Conservation (phyloP, 1,284 basidiomycete genomes). For the Ustilago tritici region DNA sequence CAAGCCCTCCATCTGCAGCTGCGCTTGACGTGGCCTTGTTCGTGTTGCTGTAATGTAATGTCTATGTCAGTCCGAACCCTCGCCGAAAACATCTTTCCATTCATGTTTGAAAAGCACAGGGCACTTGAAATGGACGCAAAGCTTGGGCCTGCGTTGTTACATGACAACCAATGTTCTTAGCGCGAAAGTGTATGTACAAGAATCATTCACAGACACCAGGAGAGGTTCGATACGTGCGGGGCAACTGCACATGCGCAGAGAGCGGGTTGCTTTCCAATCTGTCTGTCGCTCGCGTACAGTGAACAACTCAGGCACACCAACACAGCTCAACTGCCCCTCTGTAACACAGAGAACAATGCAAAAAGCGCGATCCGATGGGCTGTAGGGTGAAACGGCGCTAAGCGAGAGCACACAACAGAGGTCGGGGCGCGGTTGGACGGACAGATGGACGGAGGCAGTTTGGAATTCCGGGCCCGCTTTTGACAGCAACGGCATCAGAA, state of each 20-base stretch:
- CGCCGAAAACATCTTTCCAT: not conserved
- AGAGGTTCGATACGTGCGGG: not conserved
- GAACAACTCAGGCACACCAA: not conserved
- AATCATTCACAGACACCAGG: not conserved
- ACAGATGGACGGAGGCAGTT: not conserved
- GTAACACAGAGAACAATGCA: not conserved
- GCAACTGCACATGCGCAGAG: not conserved
- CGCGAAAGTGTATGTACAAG: not conserved
- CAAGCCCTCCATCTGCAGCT: conserved; percentile 5
- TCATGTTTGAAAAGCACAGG: not conserved
- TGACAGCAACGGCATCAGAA: not conserved
- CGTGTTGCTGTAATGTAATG: too few species aligned
- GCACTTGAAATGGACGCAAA: not conserved
- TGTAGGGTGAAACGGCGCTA: conserved; percentile 3
- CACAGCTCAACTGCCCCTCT: not conserved
- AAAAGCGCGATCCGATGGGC: not conserved
- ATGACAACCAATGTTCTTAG: conserved; percentile 16
- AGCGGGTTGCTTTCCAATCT: not conserved
- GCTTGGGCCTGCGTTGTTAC: not conserved
- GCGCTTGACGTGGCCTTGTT: not conserved
- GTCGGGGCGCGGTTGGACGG: not conserved
- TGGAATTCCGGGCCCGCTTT: not conserved
- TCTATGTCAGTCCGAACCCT: not conserved
- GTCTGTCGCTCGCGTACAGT: not conserved
- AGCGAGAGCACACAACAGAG: not conserved